Evolutionary conservation across 805 yeast genomes (phyloP).

Genomic region (Nematodospora valgi): DNA sequence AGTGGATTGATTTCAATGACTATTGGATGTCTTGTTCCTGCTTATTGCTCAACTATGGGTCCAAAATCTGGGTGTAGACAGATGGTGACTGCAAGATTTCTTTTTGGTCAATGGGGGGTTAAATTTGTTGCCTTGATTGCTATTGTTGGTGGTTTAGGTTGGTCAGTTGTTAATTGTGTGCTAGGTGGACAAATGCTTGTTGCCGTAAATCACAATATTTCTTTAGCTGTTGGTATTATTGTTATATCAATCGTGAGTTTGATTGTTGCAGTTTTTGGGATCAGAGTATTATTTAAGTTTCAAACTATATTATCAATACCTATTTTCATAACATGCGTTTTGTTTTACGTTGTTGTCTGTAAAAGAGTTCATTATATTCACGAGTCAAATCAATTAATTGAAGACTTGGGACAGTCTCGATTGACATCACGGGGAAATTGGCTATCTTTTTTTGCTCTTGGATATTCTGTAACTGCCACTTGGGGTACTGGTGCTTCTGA

Average conservation of each 20-base stretch:
- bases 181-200: constrained; percentile 34
- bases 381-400: too few relatives aligned
- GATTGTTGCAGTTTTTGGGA: constrained; percentile 31
- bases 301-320: too few relatives aligned
- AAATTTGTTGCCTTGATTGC: constrained; percentile 27
- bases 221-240: constrained; percentile 29
- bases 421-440: too few relatives aligned
- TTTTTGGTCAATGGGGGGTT: constrained; percentile 36
- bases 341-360: too few relatives aligned
- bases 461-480: too few relatives aligned
- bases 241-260: constrained; percentile 24
- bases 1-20: constrained; percentile 28
- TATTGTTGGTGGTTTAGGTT: constrained; percentile 32
- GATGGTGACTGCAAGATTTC: constrained; percentile 33
- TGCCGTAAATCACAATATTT: constrained; percentile 21
- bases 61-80: constrained; percentile 37
- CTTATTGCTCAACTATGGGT: constrained; percentile 37
- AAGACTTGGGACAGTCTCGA: too few relatives aligned
- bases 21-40: constrained; percentile 35
- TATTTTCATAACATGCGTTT: too few relatives aligned
- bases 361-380: too few relatives aligned
- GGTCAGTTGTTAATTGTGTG: constrained; percentile 38
- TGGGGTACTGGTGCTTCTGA: constrained; percentile 33
- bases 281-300: constrained; percentile 29
- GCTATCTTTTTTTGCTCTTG: too few relatives aligned